Evolutionary conservation across 495 filamentous ascomycete genomes (phyloP).

Genomic region (Collariella sp.): DNA sequence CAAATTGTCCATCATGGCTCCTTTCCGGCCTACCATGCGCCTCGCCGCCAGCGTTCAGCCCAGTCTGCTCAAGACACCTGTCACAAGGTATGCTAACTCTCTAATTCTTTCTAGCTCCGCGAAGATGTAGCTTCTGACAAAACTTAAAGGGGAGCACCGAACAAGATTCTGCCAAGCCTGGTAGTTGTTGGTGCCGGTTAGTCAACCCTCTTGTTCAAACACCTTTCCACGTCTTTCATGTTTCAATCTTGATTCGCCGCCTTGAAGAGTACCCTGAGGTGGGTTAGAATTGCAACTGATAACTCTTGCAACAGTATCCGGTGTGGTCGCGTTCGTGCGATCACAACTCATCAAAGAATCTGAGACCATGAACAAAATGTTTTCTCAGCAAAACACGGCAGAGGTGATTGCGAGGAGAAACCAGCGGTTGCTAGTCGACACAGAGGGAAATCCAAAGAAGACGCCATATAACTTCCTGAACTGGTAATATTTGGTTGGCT

Average conservation of each 20-base stretch:
- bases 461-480: constrained; percentile 32
- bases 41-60: neutral
- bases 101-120: neutral
- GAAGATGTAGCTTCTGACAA: neutral
- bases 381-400: constrained; percentile 34
- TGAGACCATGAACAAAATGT: constrained; percentile 31
- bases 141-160: neutral
- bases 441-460: constrained; percentile 33
- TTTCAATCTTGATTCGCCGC: too few relatives aligned
- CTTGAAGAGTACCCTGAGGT: too few relatives aligned
- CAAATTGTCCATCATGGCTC: neutral
- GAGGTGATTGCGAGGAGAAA: constrained; percentile 27
- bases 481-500: constrained; percentile 26
- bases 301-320: constrained; percentile 20
- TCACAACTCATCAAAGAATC: constrained; percentile 27
- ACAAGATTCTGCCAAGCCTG: constrained; percentile 15
- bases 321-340: constrained; percentile 26
- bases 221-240: neutral
- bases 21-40: constrained; percentile 1
- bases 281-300: too few relatives aligned
- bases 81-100: neutral
- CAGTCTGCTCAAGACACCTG: neutral
- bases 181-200: constrained; percentile 24
- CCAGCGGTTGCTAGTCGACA: constrained; percentile 22
- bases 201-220: constrained; percentile 11